Conservation (phyloP, 306 rosid genomes). For the Myrica gale region DNA sequence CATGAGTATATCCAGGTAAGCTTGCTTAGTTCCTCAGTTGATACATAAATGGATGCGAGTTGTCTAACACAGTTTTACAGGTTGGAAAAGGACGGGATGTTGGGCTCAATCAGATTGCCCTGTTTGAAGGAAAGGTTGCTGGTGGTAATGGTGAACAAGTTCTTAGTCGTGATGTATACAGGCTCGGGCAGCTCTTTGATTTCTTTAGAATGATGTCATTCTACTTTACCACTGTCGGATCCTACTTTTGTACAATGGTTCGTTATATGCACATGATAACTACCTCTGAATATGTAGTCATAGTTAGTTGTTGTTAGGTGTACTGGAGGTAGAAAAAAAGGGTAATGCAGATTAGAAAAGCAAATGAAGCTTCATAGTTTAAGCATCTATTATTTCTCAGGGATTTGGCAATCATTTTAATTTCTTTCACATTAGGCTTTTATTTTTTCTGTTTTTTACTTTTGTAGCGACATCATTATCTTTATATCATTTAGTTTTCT, state of each 20-base stretch:
- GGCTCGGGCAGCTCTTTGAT: slow-evolving; percentile 96
- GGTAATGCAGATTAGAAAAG: neutral
- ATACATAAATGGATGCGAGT: slow-evolving; percentile 12
- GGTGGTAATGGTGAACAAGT: slow-evolving; percentile 97
- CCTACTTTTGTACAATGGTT: slow-evolving; percentile 91
- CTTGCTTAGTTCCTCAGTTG: slow-evolving; percentile 13
- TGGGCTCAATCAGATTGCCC: slow-evolving; percentile 91
- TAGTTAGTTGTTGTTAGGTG: neutral
- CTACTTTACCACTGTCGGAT: slow-evolving; percentile 87
- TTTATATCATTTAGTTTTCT: neutral
- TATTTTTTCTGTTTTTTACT: neutral
- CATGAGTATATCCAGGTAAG: slow-evolving; percentile 95
- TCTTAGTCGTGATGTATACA: slow-evolving; percentile 93
- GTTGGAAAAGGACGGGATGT: slow-evolving; percentile 98
- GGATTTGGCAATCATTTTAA: neutral
- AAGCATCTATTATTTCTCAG: neutral
- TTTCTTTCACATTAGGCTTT: neutral
- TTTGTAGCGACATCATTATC: neutral
- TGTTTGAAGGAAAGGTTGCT: slow-evolving; percentile 88
- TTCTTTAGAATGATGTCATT: slow-evolving; percentile 96
- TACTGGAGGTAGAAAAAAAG: neutral
- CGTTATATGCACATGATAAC: slow-evolving; percentile 2
- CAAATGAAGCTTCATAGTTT: neutral
- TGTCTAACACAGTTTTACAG: slow-evolving; percentile 51
- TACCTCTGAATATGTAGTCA: neutral